phyloP scores from a whole-genome alignment of 352 stramenopile genomes.

The Pythium dissimile region DNA sequence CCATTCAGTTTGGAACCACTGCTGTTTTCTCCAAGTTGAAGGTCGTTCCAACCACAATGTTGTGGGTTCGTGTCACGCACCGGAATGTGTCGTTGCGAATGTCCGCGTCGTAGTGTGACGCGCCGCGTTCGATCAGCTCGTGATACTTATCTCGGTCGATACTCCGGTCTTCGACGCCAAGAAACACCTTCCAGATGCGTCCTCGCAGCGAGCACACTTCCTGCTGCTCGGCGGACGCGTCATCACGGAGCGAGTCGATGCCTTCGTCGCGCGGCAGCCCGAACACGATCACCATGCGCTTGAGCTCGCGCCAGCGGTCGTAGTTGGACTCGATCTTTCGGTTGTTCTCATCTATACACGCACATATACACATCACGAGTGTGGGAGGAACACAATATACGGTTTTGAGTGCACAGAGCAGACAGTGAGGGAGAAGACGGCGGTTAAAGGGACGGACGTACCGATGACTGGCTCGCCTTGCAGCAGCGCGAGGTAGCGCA shows the following conservation, averaged over 20 bases:
- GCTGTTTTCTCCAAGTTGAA: too few species aligned
- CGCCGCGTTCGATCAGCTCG: slow-evolving; percentile 63
- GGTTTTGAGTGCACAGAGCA: not conserved
- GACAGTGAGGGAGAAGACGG: not conserved
- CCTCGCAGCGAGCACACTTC: slow-evolving; percentile 66
- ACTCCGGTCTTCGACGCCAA: slow-evolving; percentile 65
- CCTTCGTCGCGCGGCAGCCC: slow-evolving; percentile 57
- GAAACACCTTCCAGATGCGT: slow-evolving; percentile 86
- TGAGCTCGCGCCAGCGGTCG: slow-evolving; percentile 77
- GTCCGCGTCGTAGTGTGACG: slow-evolving; percentile 78
- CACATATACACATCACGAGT: too few species aligned
- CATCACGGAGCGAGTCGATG: not conserved
- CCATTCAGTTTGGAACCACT: too few species aligned
- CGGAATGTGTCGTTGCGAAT: slow-evolving; percentile 92
- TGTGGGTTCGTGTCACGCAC: slow-evolving; percentile 4
- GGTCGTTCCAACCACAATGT: too few species aligned
- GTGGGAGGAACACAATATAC: too few species aligned
- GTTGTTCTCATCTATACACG: slow-evolving; percentile 33
- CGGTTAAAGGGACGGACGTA: slow-evolving; percentile 17
- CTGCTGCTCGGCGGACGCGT: not conserved
- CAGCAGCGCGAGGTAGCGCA: slow-evolving; percentile 45
- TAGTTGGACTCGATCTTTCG: slow-evolving; percentile 54
- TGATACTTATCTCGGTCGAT: slow-evolving; percentile 62
- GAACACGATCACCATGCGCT: slow-evolving; percentile 77
- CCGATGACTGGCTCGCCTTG: slow-evolving; percentile 39